These are phyloP conservation scores for Auricularia sp. DNA, from an alignment of 768 basidiomycete species.

Conservation along the genomic window DNA sequence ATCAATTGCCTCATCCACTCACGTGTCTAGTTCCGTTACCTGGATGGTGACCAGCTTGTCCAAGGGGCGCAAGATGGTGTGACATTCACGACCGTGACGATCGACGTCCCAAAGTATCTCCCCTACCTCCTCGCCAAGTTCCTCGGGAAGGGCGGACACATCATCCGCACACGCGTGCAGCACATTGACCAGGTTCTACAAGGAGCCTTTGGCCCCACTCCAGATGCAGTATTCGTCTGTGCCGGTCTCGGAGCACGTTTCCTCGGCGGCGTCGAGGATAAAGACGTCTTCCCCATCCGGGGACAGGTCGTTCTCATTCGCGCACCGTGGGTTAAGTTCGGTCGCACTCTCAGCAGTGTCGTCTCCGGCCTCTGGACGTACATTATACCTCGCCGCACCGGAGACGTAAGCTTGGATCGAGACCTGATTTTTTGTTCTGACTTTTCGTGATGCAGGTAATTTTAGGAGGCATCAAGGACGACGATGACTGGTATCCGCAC, in stretches of 20 bases:
- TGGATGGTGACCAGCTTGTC: conserved; percentile 33
- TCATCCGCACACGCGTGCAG: conserved; percentile 49
- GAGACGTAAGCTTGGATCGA: conserved; percentile 31
- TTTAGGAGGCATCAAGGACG: conserved; percentile 48
- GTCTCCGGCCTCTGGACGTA: conserved; percentile 41
- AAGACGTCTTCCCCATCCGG: conserved; percentile 13
- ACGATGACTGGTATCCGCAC: conserved; percentile 60
- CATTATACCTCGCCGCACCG: conserved; percentile 51
- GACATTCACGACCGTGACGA: conserved; percentile 55
- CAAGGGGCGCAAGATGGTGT: conserved; percentile 37
- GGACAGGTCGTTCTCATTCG: conserved; percentile 27
- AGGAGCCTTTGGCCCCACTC: conserved; percentile 21
- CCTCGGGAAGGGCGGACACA: conserved; percentile 46
- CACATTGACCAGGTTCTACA: conserved; percentile 64
- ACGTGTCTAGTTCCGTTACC: conserved; percentile 21
- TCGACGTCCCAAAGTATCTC: conserved; percentile 55
- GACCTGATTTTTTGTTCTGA: no score
- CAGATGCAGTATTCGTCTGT: conserved; percentile 57
- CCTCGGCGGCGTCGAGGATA: conserved; percentile 43
- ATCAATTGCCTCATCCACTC: neutral
- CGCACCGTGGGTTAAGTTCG: conserved; percentile 45
- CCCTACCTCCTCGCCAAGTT: conserved; percentile 54
- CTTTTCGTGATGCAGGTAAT: conserved; percentile 22
- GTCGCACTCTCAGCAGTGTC: conserved; percentile 32
- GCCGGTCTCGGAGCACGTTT: conserved; percentile 50